A percentile compares a stretch with the other conserved stretches of the same genome.
Conservation (phyloP, 768 basidiomycete species). For the Epithele typhae region DNA sequence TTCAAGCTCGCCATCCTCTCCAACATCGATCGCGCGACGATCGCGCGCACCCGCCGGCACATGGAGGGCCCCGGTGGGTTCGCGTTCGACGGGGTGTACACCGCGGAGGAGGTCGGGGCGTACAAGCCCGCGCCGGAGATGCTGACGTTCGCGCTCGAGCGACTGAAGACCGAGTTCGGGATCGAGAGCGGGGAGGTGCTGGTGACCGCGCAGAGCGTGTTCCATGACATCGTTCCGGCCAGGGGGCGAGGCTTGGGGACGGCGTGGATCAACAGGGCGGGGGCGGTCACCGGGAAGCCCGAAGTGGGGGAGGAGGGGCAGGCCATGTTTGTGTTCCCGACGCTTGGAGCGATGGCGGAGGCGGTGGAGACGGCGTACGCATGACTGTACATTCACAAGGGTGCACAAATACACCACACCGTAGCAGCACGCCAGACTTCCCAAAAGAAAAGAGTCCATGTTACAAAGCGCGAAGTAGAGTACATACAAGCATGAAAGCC, state of each 20-base stretch:
- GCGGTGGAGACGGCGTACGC: slow-evolving; percentile 41
- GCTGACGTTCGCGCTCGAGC: slow-evolving; percentile 46
- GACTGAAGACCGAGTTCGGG: slow-evolving; percentile 26
- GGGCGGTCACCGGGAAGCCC: slow-evolving; percentile 33
- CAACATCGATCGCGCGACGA: slow-evolving; percentile 67
- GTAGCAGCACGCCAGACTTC: too few relatives aligned
- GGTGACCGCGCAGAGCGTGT: slow-evolving; percentile 63
- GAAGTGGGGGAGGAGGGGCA: slow-evolving; percentile 21
- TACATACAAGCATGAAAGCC: too few relatives aligned
- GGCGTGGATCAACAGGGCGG: slow-evolving; percentile 63
- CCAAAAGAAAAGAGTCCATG: slow-evolving; percentile 3
- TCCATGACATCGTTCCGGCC: slow-evolving; percentile 65
- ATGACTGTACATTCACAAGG: too few relatives aligned
- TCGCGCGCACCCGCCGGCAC: slow-evolving; percentile 52
- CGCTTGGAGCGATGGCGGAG: slow-evolving; percentile 55
- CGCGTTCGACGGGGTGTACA: slow-evolving; percentile 62
- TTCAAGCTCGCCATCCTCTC: slow-evolving; percentile 73
- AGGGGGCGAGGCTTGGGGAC: slow-evolving; percentile 49
- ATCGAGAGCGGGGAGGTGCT: slow-evolving; percentile 45
- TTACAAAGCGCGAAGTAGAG: not conserved
- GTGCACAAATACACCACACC: too few relatives aligned
- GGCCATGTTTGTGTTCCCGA: slow-evolving; percentile 44
- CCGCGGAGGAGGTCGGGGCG: slow-evolving; percentile 67
- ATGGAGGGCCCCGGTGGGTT: slow-evolving; percentile 41
- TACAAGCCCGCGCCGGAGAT: slow-evolving; percentile 66